phyloP scores from a whole-genome alignment of 352 stramenopile species.

The Phytophthora cryptogea region DNA sequence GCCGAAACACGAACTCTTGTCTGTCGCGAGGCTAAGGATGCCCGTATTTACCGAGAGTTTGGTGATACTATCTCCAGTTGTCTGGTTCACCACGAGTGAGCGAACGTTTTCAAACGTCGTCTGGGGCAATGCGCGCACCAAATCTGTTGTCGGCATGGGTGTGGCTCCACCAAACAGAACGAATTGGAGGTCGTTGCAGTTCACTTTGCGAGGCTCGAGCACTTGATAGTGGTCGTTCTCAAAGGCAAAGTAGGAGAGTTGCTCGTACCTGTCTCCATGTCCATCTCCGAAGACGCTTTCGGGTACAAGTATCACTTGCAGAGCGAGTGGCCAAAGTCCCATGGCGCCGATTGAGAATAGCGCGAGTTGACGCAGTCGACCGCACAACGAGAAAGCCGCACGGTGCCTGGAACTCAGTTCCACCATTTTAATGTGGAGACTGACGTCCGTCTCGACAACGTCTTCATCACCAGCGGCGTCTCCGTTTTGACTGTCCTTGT shows the following conservation, averaged over 20 bases:
- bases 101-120: constrained; percentile 26
- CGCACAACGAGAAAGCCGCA: constrained; percentile 14
- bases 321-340: constrained; percentile 39
- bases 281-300: constrained; percentile 47
- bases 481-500: too few species aligned
- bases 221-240: constrained; percentile 50
- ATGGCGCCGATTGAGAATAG: constrained; percentile 39
- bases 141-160: constrained; percentile 22
- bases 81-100: constrained; percentile 32
- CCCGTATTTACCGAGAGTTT: constrained; percentile 25
- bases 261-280: constrained; percentile 48
- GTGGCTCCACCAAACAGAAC: constrained; percentile 17
- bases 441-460: neutral
- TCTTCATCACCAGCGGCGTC: neutral
- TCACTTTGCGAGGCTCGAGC: constrained; percentile 25
- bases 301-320: constrained; percentile 36
- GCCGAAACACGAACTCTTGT: constrained; percentile 37
- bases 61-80: constrained; percentile 5
- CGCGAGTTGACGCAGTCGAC: constrained; percentile 28
- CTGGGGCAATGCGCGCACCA: constrained; percentile 30
- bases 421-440: constrained; percentile 7
- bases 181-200: constrained; percentile 28
- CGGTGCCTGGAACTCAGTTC: constrained; percentile 1
- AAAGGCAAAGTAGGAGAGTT: constrained; percentile 35
- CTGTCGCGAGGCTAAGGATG: constrained; percentile 28